Evolutionary conservation across 73 alveolate species (phyloP).

Genomic region (Paramecium biaurelia): DNA sequence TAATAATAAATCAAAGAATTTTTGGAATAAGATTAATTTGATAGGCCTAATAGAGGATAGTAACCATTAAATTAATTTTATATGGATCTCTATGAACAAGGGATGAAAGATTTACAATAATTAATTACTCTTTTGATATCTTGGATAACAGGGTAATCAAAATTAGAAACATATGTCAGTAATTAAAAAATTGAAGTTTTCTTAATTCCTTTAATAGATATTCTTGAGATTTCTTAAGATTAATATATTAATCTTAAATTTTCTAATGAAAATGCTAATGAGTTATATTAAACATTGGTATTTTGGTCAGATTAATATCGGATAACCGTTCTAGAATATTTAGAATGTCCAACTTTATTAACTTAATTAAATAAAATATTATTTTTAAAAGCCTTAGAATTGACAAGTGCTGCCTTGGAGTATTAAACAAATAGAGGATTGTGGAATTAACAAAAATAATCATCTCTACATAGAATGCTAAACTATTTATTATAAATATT

Average conservation of each 20-base stretch:
- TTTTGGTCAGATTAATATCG: slow-evolving; percentile 8
- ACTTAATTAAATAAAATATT: neutral
- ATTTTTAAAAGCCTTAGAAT: neutral
- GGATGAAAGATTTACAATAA: slow-evolving; percentile 16
- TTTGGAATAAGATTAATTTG: neutral
- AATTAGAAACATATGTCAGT: neutral
- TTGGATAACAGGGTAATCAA: slow-evolving; percentile 6
- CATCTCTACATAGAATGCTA: neutral
- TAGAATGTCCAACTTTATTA: neutral
- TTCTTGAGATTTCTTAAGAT: neutral
- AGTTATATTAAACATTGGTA: neutral
- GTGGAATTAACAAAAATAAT: neutral
- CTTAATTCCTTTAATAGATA: neutral
- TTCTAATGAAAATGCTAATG: too few relatives aligned
- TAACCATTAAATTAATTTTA: neutral
- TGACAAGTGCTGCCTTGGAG: neutral
- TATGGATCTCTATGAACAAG: neutral
- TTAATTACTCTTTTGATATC: neutral
- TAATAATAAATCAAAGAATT: neutral
- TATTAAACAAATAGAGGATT: neutral
- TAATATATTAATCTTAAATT: neutral
- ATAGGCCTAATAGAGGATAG: slow-evolving; percentile 28
- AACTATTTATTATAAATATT: neutral
- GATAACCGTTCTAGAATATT: neutral
- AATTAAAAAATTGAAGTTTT: neutral